Evolutionary conservation across 371 early-diverging fungal genomes (phyloP), one percentile per base, ranked within the genome.

Genomic region (Mortierella sp.): DNA sequence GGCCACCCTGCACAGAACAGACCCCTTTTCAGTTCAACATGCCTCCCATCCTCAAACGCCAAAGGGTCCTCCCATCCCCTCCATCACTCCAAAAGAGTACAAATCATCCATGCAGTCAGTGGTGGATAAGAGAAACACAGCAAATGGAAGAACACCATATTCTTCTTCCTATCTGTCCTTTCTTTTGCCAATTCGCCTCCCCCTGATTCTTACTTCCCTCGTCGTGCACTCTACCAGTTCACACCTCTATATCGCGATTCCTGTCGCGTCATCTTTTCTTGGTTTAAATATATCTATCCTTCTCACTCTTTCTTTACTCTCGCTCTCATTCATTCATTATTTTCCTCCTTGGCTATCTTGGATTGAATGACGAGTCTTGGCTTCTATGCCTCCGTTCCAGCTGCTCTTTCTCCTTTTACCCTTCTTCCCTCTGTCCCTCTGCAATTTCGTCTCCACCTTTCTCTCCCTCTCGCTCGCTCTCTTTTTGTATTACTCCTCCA

Each of bases 241-340:
- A 58, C 8, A 0, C 1, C 9, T 31, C 37, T 3, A 37, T 34
- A n/a, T 61, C 9, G 9, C 22, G 37, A 34, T 61, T 61, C 16
- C 61, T 34, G 61, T 61, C 61, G 61, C 61, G 61, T 61, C 16
- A 34, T 34, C 61, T 9, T n/a, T n/a, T n/a, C n/a, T n/a, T 61
- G 2, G 8, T 16, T 22, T 61, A 3, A 2, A 61, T 61, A 34
- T 37, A 61, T 37, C 37, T 9, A 14, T 48, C 16, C 48, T 2
- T 61, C 37, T 22, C 37, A 31, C 61, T 31, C 19, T 61, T 37
- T n/a, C 4, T 9, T 61, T 50, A 10, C 4, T 8, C 50, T 50
- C 50, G 22, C 47, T 11, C 47, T n/a, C 14, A n/a, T n/a, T n/a
- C n/a, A n/a, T n/a, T n/a, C n/a, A n/a, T n/a, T n/a, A n/a, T 1